A percentile compares a stretch with the other conserved stretches of the same genome.
Evolutionary conservation across 2,329 filamentous ascomycete genomes (phyloP).

Genomic region (Penicillium sp.): DNA sequence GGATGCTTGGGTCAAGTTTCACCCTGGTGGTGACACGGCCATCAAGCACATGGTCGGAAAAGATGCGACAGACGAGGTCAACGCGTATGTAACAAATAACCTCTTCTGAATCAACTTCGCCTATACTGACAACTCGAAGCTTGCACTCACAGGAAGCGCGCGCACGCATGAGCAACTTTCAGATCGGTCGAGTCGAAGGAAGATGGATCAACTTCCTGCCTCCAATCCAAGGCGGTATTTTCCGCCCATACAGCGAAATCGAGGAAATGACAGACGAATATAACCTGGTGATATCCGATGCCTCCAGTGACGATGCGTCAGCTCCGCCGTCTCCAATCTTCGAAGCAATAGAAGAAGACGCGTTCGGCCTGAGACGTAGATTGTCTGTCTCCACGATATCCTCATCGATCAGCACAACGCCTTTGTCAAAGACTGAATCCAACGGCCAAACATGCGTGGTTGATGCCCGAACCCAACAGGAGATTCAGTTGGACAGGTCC

Average conservation of each 20-base stretch:
- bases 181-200: slow-evolving; percentile 79
- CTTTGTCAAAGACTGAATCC: slow-evolving; percentile 25
- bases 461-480: slow-evolving; percentile 71
- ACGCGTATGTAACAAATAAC: slow-evolving; percentile 62
- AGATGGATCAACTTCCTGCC: slow-evolving; percentile 85
- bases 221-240: slow-evolving; percentile 85
- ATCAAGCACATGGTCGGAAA: slow-evolving; percentile 89
- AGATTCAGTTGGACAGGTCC: slow-evolving; percentile 72
- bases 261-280: slow-evolving; percentile 43
- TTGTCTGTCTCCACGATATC: slow-evolving; percentile 33
- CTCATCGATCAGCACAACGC: slow-evolving; percentile 27
- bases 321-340: slow-evolving; percentile 60
- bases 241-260: slow-evolving; percentile 58
- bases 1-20: slow-evolving; percentile 83
- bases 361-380: not conserved
- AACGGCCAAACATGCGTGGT: slow-evolving; percentile 58
- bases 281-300: slow-evolving; percentile 28
- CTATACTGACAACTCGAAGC: slow-evolving; percentile 47
- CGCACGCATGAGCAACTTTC: slow-evolving; percentile 74
- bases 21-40: slow-evolving; percentile 85
- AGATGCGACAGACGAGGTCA: slow-evolving; percentile 91
- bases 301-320: slow-evolving; percentile 59
- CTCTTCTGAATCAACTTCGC: no score
- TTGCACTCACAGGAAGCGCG: slow-evolving; percentile 80
- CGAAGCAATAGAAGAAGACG: slow-evolving; percentile 50